Conservation (phyloP, 805 yeast species). For the Candida endomychidarum region DNA sequence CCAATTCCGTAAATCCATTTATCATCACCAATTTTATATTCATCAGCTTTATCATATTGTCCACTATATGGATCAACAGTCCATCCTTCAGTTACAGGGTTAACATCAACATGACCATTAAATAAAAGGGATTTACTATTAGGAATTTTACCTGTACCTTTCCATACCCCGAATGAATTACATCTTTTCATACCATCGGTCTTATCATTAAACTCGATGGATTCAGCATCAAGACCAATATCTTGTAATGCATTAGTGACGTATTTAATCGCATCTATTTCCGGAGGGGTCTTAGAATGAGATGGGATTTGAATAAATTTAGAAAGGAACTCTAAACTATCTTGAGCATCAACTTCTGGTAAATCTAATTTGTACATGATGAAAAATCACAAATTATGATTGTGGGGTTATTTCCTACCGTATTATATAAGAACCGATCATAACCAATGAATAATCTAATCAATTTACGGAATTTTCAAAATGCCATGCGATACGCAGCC, state of each 20-base stretch:
- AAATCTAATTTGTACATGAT: not conserved
- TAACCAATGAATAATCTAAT: too few species aligned
- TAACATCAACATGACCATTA: slow-evolving; percentile 32
- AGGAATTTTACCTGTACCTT: slow-evolving; percentile 20
- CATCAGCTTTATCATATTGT: slow-evolving; percentile 7
- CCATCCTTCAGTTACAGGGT: slow-evolving; percentile 32
- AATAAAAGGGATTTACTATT: slow-evolving; percentile 22
- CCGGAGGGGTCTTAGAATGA: slow-evolving; percentile 24
- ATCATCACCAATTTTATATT: slow-evolving; percentile 16
- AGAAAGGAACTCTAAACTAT: slow-evolving; percentile 24
- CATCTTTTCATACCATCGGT: slow-evolving; percentile 22
- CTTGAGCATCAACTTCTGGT: slow-evolving; percentile 22
- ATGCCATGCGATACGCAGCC: too few species aligned
- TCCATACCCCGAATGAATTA: slow-evolving; percentile 29
- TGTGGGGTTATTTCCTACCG: too few species aligned
- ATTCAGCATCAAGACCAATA: slow-evolving; percentile 23
- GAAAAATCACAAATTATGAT: not conserved
- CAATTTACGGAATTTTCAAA: too few species aligned
- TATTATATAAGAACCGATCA: too few species aligned
- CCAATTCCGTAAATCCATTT: slow-evolving; percentile 30
- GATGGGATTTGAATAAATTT: slow-evolving; percentile 28
- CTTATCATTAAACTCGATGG: slow-evolving; percentile 21
- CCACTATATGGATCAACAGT: slow-evolving; percentile 31
- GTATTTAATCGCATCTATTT: slow-evolving; percentile 25
- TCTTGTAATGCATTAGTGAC: slow-evolving; percentile 23